Conservation (phyloP, 352 stramenopile genomes). For the Phytophthora meadii region DNA sequence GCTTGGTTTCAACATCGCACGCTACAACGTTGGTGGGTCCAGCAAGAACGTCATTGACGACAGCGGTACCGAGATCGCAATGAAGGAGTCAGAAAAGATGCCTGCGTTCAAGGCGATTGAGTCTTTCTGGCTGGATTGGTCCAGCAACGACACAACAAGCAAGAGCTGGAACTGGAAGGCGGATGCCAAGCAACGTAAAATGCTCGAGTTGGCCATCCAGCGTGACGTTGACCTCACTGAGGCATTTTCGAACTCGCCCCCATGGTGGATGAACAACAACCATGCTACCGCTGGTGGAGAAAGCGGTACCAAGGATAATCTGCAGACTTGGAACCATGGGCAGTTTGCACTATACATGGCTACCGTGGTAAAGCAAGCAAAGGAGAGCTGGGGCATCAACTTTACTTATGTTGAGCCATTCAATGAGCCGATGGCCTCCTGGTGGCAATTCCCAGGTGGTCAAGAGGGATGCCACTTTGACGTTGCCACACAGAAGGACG, state of each 20-base stretch:
- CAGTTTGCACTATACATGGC: conserved; percentile 59
- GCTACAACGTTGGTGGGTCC: conserved; percentile 69
- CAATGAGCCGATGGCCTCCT: conserved; percentile 55
- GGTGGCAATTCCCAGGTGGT: conserved; percentile 18
- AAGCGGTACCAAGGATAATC: conserved; percentile 50
- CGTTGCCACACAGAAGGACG: conserved; percentile 46
- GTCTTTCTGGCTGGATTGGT: conserved; percentile 62
- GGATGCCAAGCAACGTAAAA: conserved; percentile 50
- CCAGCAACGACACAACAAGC: conserved; percentile 45
- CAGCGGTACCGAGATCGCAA: conserved; percentile 42
- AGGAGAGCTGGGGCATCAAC: conserved; percentile 50
- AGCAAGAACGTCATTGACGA: conserved; percentile 50
- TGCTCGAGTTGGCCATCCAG: conserved; percentile 46
- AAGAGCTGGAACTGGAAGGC: conserved; percentile 60
- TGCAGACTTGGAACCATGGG: conserved; percentile 56
- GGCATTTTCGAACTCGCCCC: conserved; percentile 64
- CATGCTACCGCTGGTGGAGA: conserved; percentile 52
- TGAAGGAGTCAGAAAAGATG: conserved; percentile 60
- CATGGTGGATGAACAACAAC: conserved; percentile 76
- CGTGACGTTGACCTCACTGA: conserved; percentile 54
- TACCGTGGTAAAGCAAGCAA: conserved; percentile 47
- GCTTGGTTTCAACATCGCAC: conserved; percentile 63
- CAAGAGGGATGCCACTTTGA: conserved; percentile 69
- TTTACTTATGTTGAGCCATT: conserved; percentile 70
- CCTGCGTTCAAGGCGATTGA: conserved; percentile 64